phyloP scores from a whole-genome alignment of 768 basidiomycete genomes.

The Rhodotorula diobovata region DNA sequence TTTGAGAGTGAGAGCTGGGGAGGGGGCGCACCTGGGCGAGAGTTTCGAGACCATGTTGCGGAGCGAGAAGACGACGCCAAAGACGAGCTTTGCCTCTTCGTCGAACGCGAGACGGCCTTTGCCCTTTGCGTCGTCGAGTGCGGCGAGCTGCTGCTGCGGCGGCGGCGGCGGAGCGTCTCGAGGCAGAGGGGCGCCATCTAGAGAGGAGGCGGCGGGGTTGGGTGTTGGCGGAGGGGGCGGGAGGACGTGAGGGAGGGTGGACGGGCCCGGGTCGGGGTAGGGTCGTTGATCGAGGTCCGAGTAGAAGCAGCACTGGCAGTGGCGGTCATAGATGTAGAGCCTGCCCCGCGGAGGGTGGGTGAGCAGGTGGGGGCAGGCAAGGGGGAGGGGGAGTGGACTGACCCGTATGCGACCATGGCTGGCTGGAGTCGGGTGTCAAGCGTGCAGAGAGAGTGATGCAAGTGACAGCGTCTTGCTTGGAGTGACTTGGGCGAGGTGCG shows the following conservation, averaged over 20 bases:
- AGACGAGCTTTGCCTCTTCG: constrained; percentile 95
- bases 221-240: constrained; percentile 84
- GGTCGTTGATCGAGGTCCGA: constrained; percentile 2
- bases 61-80: constrained; percentile 85
- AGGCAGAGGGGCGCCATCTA: constrained; percentile 62
- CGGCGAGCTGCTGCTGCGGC: neutral
- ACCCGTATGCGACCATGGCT: constrained; percentile 30
- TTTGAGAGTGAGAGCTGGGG: neutral
- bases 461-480: neutral
- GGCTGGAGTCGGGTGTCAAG: neutral
- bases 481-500: too few species aligned
- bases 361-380: neutral
- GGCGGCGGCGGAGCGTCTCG: constrained; percentile 56
- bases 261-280: constrained; percentile 62
- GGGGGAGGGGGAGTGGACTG: neutral
- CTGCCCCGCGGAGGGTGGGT: neutral
- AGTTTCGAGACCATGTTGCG: constrained; percentile 93
- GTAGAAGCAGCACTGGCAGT: constrained; percentile 31
- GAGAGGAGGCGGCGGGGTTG: constrained; percentile 58
- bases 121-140: constrained; percentile 32
- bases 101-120: constrained; percentile 77
- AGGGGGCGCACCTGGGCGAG: constrained; percentile 62
- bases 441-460: neutral
- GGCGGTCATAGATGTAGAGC: constrained; percentile 90
- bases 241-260: constrained; percentile 64